Evolutionary conservation across 1,284 basidiomycete species (phyloP).

Genomic region (Kalmanozyma brasiliensis): DNA sequence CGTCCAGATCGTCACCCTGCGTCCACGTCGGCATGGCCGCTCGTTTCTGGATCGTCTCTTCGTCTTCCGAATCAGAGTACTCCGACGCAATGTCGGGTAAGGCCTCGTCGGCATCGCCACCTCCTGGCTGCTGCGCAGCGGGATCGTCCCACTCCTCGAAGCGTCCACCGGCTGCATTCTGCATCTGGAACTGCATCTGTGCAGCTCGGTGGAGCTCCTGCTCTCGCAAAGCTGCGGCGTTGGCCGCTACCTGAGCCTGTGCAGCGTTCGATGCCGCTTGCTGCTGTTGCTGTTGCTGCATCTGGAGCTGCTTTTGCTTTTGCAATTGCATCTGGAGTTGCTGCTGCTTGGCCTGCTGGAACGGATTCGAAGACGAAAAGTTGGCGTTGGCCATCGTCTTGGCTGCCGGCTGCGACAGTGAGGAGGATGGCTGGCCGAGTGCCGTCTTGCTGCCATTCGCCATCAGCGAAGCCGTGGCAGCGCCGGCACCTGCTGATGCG

Average conservation of each 20-base stretch:
- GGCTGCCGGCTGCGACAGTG: conserved; percentile 12
- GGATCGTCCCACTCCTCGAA: conserved; percentile 34
- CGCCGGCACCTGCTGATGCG: conserved; percentile 24
- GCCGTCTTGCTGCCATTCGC: conserved; percentile 12
- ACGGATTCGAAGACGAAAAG: conserved; percentile 45
- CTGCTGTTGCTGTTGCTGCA: conserved; percentile 38
- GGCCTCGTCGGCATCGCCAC: conserved; percentile 29
- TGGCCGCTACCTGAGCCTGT: conserved; percentile 21
- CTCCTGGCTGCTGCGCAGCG: conserved; percentile 13
- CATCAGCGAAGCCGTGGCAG: conserved; percentile 34
- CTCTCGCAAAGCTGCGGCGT: conserved; percentile 29
- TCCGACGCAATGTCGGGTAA: conserved; percentile 60
- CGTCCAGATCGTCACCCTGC: conserved; percentile 57
- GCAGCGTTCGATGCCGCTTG: conserved; percentile 26
- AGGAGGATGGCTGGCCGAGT: neutral
- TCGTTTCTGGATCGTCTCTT: conserved; percentile 59
- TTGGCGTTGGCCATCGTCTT: conserved; percentile 44
- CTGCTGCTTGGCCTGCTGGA: conserved; percentile 53
- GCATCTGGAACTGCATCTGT: conserved; percentile 34
- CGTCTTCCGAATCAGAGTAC: conserved; percentile 66
- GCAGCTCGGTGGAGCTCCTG: conserved; percentile 38
- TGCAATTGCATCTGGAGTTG: conserved; percentile 34
- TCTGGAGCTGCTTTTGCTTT: conserved; percentile 31
- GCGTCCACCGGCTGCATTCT: conserved; percentile 33
- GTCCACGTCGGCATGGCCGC: conserved; percentile 62